These are phyloP conservation scores for Plicaturopsis crispa DNA, from an alignment of 768 basidiomycete species.

Conservation along the genomic window DNA sequence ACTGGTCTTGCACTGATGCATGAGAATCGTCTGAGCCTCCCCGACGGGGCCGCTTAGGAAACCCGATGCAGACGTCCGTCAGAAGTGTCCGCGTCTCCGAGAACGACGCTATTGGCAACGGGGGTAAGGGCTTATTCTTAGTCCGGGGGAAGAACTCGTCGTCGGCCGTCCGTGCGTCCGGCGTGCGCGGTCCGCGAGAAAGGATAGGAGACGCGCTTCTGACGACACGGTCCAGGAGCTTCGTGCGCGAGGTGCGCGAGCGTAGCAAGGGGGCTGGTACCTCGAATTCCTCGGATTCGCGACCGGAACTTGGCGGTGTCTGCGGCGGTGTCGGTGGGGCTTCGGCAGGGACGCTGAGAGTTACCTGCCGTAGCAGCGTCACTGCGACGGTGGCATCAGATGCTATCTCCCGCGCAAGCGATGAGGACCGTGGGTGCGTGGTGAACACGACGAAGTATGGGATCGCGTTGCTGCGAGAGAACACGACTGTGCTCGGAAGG, in stretches of 20 bases:
- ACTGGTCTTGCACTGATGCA: slow-evolving; percentile 37
- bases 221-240: slow-evolving; percentile 25
- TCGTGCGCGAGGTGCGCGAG: slow-evolving; percentile 7
- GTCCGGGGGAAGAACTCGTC: too few species aligned
- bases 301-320: slow-evolving; percentile 37
- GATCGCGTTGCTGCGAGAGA: slow-evolving; percentile 54
- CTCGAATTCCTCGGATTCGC: too few species aligned
- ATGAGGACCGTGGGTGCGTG: slow-evolving; percentile 47
- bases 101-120: slow-evolving; percentile 13
- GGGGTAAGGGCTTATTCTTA: slow-evolving; percentile 18
- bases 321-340: slow-evolving; percentile 40
- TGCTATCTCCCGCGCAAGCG: slow-evolving; percentile 57
- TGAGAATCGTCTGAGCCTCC: slow-evolving; percentile 24
- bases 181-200: slow-evolving; percentile 7
- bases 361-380: slow-evolving; percentile 54
- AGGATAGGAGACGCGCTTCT: slow-evolving; percentile 15
- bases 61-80: slow-evolving; percentile 53
- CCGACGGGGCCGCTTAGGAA: slow-evolving; percentile 59
- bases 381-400: slow-evolving; percentile 67
- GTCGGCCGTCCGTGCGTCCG: slow-evolving; percentile 5
- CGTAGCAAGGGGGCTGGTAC: too few species aligned
- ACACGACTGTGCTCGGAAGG: slow-evolving; percentile 51
- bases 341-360: slow-evolving; percentile 34
- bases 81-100: slow-evolving; percentile 38
- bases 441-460: slow-evolving; percentile 71